Evolutionary conservation across 2,329 filamentous ascomycete species (phyloP), one percentile per base, ranked within the genome.

Genomic region (Diaporthe nobilis): DNA sequence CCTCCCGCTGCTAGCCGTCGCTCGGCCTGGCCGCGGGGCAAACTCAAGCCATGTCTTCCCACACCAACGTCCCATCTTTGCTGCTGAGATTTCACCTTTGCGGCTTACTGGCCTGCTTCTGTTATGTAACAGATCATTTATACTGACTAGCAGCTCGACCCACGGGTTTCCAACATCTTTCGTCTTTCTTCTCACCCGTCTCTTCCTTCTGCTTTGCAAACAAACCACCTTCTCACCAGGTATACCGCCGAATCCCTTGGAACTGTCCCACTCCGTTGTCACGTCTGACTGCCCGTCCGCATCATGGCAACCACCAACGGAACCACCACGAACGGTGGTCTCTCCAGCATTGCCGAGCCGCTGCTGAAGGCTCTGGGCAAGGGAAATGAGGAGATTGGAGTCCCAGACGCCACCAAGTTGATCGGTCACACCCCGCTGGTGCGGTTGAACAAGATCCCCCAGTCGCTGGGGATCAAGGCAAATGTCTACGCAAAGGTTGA

Each of bases 381-480:
- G 17, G 75, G 51, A 1, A 47, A 17, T 37, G 58, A 63, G 7
- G 76, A 72, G 25, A 77, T 78, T 34, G 77, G 77, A 47, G 87
- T 87, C 67, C 81, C 91, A 81, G 92, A 92, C 74, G 94, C 96
- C 78, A 94, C 92, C 61, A 93, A 98, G 85, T 92, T 98, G 79
- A 98, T 99, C 81, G 96, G 96, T 82, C 96, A 97, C 85, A 98
- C 96, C 55, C 97, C 97, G n/a, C 92, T 99, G 72, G 95, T 99
- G 57, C 94, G 94, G 68, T 89, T 99, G 78, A 98, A 98, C 88
- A 95, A 94, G 87, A 92, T 99, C 78, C 97, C 97, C 4, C 93
- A 97, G 83, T 96, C 94, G 72, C 89, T 98, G 28, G 96, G 96
- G 72, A 94, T 99, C 81, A 92, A 97, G 83, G 94, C 94, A 75